Conservation (phyloP, 2,329 filamentous ascomycete species). For the Venturia asperata region DNA sequence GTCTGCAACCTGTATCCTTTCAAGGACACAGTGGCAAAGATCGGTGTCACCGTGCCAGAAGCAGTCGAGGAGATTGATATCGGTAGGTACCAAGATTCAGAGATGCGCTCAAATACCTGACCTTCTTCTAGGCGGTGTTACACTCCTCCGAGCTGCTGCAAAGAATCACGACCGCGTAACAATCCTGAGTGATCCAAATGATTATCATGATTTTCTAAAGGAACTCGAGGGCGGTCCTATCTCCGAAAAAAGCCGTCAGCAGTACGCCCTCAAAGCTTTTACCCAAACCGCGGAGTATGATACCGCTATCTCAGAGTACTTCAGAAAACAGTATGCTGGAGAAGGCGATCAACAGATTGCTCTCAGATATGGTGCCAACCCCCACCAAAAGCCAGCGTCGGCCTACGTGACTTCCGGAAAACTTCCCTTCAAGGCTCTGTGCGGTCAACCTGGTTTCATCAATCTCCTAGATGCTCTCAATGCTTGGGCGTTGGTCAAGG, state of each 20-base stretch:
- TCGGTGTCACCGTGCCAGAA: constrained; percentile 93
- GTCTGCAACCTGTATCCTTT: constrained; percentile 98
- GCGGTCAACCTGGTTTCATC: constrained; percentile 89
- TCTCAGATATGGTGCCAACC: constrained; percentile 92
- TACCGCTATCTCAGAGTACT: constrained; percentile 88
- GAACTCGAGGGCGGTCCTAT: constrained; percentile 88
- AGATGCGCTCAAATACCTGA: not conserved
- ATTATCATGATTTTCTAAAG: constrained; percentile 90
- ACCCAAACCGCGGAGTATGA: constrained; percentile 98
- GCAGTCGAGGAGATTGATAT: constrained; percentile 99
- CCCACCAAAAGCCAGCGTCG: constrained; percentile 93
- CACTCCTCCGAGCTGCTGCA: constrained; percentile 87
- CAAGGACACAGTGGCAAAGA: constrained; percentile 95
- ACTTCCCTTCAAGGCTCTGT: constrained; percentile 90
- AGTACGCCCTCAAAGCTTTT: constrained; percentile 94
- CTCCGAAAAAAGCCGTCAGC: constrained; percentile 73
- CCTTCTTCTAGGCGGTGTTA: constrained; percentile 60
- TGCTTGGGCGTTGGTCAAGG: constrained; percentile 93
- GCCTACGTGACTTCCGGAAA: constrained; percentile 66
- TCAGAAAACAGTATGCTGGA: constrained; percentile 91
- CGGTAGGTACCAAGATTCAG: constrained; percentile 34
- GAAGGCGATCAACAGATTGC: constrained; percentile 73
- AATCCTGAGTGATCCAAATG: constrained; percentile 86
- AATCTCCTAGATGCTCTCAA: constrained; percentile 95
- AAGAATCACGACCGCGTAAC: constrained; percentile 97